A percentile compares a stretch with the other conserved stretches of the same genome.
Conservation (phyloP, 176 grass and related monocot genomes). For the Pontederia crassipes region DNA sequence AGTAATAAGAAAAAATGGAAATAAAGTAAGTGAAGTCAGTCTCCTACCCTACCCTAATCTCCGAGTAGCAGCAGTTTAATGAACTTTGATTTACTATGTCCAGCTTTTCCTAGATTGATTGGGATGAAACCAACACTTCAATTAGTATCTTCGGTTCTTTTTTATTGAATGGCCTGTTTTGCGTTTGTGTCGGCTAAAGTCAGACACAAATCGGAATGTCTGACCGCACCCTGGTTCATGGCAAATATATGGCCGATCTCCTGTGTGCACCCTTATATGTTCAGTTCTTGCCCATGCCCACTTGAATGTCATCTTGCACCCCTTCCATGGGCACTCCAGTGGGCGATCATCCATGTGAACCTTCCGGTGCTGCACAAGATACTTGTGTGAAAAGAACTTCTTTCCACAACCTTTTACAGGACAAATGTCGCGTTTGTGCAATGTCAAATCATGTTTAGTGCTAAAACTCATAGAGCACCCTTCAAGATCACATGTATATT, state of each 20-base stretch:
- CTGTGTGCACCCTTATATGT: slow-evolving; percentile 82
- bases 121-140: neutral
- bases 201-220: slow-evolving; percentile 91
- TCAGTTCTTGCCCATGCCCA: slow-evolving; percentile 95
- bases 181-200: slow-evolving; percentile 90
- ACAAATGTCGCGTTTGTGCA: slow-evolving; percentile 67
- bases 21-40: slow-evolving; percentile 6
- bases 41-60: slow-evolving; percentile 4
- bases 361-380: slow-evolving; percentile 72
- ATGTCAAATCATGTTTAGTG: slow-evolving; percentile 44
- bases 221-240: slow-evolving; percentile 48
- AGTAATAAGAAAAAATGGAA: slow-evolving; percentile 8
- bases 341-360: slow-evolving; percentile 74
- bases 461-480: slow-evolving; percentile 67
- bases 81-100: slow-evolving; percentile 1
- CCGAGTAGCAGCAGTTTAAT: neutral
- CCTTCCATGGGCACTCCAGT: slow-evolving; percentile 74
- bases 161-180: slow-evolving; percentile 66
- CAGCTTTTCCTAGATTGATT: neutral
- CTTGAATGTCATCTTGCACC: slow-evolving; percentile 76
- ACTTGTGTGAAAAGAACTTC: slow-evolving; percentile 88
- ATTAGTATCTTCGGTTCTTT: slow-evolving; percentile 17
- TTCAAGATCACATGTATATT: slow-evolving; percentile 45
- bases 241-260: slow-evolving; percentile 81
- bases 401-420: slow-evolving; percentile 51